phyloP scores from a whole-genome alignment of 2,329 filamentous ascomycete species.

The Calonectria pauciramosa region DNA sequence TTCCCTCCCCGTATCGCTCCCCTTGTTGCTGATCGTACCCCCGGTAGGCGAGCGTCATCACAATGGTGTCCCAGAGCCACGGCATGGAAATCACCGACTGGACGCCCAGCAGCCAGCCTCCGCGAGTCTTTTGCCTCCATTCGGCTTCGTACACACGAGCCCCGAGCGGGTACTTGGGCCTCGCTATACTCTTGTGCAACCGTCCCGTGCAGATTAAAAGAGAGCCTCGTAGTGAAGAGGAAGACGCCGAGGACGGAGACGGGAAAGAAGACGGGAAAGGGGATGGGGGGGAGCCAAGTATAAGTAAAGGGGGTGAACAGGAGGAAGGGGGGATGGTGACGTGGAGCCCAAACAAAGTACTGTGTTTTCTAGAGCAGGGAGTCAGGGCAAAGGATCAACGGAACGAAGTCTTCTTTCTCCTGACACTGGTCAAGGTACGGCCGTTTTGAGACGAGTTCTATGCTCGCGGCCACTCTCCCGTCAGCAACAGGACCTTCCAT shows the following conservation, averaged over 20 bases:
- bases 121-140: not conserved
- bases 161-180: not conserved
- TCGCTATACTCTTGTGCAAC: not conserved
- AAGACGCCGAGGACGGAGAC: not conserved
- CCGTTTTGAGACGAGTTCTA: not conserved
- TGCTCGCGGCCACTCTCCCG: not conserved
- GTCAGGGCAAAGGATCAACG: not conserved
- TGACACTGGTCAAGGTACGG: not conserved
- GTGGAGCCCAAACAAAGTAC: not conserved
- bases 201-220: not conserved
- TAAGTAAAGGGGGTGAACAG: not conserved
- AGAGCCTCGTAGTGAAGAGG: not conserved
- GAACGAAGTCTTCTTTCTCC: not conserved
- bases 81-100: not conserved
- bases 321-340: not conserved
- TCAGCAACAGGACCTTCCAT: not conserved
- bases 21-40: not conserved
- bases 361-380: slow-evolving; percentile 1
- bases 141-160: not conserved
- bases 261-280: not conserved
- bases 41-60: not conserved
- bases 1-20: not conserved
- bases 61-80: not conserved
- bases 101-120: not conserved
- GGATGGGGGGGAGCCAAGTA: not conserved